A percentile compares a stretch with the other conserved stretches of the same genome.
phyloP scores from a whole-genome alignment of 176 grass and related monocot genomes.

The Chrysopogon serrulatus region DNA sequence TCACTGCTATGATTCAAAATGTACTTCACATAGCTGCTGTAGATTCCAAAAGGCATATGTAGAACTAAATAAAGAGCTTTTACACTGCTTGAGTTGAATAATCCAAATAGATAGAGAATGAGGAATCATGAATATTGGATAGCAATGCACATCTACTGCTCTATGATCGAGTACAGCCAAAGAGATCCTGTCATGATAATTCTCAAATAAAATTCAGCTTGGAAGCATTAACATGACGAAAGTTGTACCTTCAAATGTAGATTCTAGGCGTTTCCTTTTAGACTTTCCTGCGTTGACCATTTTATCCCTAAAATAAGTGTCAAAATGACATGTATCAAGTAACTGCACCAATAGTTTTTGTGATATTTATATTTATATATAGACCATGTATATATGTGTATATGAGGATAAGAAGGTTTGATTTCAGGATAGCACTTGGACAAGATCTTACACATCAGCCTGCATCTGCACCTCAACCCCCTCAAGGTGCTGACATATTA shows the following conservation, averaged over 20 bases:
- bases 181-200: background rate
- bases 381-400: background rate
- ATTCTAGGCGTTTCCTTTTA: constrained; percentile 80
- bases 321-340: constrained; percentile 21
- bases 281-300: constrained; percentile 62
- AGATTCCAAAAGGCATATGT: background rate
- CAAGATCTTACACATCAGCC: constrained; percentile 75
- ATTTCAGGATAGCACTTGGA: constrained; percentile 18
- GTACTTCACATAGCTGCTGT: background rate
- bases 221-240: constrained; percentile 20
- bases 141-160: background rate
- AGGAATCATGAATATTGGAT: background rate
- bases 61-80: constrained; percentile 11
- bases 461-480: constrained; percentile 70
- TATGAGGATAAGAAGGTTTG: background rate
- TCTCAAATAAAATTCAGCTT: constrained; percentile 2
- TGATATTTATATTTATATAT: constrained; percentile 15
- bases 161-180: background rate
- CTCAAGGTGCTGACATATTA: constrained; percentile 56
- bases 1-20: background rate
- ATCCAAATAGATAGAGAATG: constrained; percentile 5
- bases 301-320: constrained; percentile 60
- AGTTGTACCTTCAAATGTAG: constrained; percentile 75
- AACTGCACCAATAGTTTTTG: constrained; percentile 9
- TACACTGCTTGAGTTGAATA: constrained; percentile 11